phyloP scores from a whole-genome alignment of 495 filamentous ascomycete species.

The Daldinia grandis region DNA sequence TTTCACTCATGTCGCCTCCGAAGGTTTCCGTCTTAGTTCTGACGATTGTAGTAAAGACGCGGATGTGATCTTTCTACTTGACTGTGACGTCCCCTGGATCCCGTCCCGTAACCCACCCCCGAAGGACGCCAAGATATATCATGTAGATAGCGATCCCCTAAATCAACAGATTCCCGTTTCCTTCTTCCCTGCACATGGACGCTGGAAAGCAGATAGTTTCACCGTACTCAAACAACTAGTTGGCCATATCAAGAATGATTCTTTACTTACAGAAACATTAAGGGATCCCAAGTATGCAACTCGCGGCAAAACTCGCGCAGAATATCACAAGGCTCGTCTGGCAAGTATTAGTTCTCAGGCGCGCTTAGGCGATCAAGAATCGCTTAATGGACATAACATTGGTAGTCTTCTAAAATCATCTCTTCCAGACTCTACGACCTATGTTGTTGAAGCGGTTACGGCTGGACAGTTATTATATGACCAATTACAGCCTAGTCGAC shows the following conservation, averaged over 20 bases:
- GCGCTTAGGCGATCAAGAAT: slow-evolving; percentile 21
- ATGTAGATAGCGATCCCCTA: slow-evolving; percentile 75
- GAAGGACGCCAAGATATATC: slow-evolving; percentile 65
- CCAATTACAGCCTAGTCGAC: slow-evolving; percentile 45
- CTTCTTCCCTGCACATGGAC: slow-evolving; percentile 49
- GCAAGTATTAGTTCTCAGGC: slow-evolving; percentile 31
- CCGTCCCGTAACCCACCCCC: slow-evolving; percentile 62
- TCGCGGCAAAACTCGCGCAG: slow-evolving; percentile 22
- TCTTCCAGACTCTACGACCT: slow-evolving; percentile 42
- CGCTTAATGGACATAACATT: slow-evolving; percentile 38
- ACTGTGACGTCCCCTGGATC: slow-evolving; percentile 81
- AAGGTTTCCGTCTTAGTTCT: slow-evolving; percentile 70
- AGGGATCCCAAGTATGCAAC: slow-evolving; percentile 22
- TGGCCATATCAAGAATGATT: slow-evolving; percentile 32
- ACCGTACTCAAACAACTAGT: slow-evolving; percentile 50
- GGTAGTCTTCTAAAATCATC: slow-evolving; percentile 38
- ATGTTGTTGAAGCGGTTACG: slow-evolving; percentile 50
- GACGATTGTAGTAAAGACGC: slow-evolving; percentile 72
- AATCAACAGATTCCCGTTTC: slow-evolving; percentile 75
- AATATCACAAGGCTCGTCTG: slow-evolving; percentile 20
- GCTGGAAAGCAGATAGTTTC: slow-evolving; percentile 50
- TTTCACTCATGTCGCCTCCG: slow-evolving; percentile 66
- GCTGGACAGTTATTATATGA: slow-evolving; percentile 41
- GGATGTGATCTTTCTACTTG: slow-evolving; percentile 78
- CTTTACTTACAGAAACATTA: slow-evolving; percentile 12